These are phyloP conservation scores for Sclerotinia subarctica DNA, from an alignment of 2,329 filamentous ascomycete genomes.

Conservation along the genomic window DNA sequence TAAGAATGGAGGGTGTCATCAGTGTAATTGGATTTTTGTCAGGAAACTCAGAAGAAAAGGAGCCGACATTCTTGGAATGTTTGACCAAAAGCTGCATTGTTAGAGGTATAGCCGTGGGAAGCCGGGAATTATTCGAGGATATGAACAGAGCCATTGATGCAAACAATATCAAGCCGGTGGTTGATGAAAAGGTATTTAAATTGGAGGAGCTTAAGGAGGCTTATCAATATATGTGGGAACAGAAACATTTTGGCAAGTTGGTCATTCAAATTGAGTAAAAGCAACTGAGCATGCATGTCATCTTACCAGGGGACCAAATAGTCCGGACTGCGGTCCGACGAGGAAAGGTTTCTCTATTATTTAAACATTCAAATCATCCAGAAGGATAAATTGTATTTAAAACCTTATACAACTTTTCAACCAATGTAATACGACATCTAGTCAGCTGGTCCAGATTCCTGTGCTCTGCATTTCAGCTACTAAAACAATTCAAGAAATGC, in stretches of 20 bases:
- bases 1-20: constrained; percentile 45
- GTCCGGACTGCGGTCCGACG: no score
- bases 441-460: no score
- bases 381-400: no score
- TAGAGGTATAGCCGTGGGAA: constrained; percentile 48
- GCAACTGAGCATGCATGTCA: neutral
- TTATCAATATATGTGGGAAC: constrained; percentile 50
- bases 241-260: constrained; percentile 38
- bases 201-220: constrained; percentile 46
- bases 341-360: no score
- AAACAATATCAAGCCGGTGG: constrained; percentile 45
- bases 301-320: no score
- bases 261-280: constrained; percentile 19
- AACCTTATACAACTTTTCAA: no score
- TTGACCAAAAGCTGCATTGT: constrained; percentile 42
- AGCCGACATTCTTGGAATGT: constrained; percentile 37
- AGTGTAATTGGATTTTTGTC: constrained; percentile 42
- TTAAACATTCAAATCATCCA: no score
- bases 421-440: no score
- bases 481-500: neutral
- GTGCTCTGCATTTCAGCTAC: no score
- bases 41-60: constrained; percentile 27
- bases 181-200: constrained; percentile 47
- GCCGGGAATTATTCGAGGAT: constrained; percentile 48
- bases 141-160: constrained; percentile 50